Evolutionary conservation across 495 filamentous ascomycete genomes (phyloP), one percentile per base, ranked within the genome.

Genomic region (Aspergillus nanangensis): DNA sequence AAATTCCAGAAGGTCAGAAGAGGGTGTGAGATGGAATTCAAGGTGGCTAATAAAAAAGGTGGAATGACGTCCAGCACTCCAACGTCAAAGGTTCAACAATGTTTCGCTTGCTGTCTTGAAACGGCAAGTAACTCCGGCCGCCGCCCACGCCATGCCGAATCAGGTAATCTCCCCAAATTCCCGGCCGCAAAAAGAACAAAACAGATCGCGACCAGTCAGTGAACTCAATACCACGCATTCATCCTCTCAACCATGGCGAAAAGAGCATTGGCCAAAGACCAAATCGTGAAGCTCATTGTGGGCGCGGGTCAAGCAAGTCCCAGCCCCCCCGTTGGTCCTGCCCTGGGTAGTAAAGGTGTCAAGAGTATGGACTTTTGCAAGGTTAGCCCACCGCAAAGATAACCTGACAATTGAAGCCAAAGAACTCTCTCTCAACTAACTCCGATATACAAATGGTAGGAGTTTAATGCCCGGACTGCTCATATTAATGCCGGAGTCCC

Each of bases 361-460:
- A 99, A 99, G 76, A 91, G 86, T 48, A 99, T 99, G 86, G 94
- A 99, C 69, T 97, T 97, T 65, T 97, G 93, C 79, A 98, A 98
- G 80, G 93, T 96, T 59, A 53, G 72, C 51, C 50, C 27, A 32
- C 20, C 41, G 42, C 31, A n/a, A n/a, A n/a, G n/a, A n/a, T n/a
- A n/a, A n/a, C n/a, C n/a, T n/a, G n/a, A n/a, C n/a, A n/a, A n/a
- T n/a, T n/a, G n/a, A 17, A 21, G 7, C 11, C n/a, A 32, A 17
- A 33, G 19, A 31, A 40, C 13, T 5, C 3, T 5, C 13, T 8
- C 18, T 40, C 8, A 25, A 38, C 5, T 10, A 18, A 17, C 17
- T 38, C n/a, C n/a, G n/a, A n/a, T n/a, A n/a, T n/a, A n/a, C n/a
- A n/a, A n/a, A n/a, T n/a, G 3, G 2, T 56, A 98, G 93, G 93